Evolutionary conservation across 441 rosid species (phyloP).

Genomic region (Mallotus japonicus): DNA sequence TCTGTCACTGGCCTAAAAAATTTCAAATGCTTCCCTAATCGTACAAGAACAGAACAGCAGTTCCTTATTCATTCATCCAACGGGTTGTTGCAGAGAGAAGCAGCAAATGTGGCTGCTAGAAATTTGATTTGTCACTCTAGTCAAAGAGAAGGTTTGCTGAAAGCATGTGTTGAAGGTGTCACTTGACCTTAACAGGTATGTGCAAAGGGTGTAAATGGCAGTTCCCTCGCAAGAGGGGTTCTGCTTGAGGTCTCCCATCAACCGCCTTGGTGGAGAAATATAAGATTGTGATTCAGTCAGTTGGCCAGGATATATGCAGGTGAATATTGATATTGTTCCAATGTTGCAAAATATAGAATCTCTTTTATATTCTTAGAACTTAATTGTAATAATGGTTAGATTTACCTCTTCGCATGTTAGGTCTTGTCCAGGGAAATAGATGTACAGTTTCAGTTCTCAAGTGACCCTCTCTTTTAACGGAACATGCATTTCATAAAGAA

Average conservation of each 20-base stretch:
- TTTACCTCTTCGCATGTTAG: background rate
- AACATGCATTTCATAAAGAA: too few relatives aligned
- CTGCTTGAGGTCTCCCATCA: background rate
- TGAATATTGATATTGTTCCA: background rate
- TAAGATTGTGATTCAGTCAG: background rate
- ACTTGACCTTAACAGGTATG: background rate
- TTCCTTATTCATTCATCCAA: background rate
- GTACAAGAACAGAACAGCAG: background rate
- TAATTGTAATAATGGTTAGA: background rate
- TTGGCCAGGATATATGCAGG: conserved; percentile 5
- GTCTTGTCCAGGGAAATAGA: background rate
- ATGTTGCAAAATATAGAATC: background rate
- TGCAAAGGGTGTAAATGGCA: background rate
- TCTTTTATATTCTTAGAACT: background rate
- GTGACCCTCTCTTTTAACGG: too few relatives aligned
- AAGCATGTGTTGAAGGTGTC: background rate
- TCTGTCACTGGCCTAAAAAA: background rate
- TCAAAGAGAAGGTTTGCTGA: background rate
- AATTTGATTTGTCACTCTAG: background rate
- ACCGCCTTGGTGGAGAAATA: background rate
- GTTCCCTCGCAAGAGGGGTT: background rate
- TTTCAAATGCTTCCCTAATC: conserved; percentile 3
- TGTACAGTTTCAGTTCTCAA: background rate
- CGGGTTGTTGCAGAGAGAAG: background rate
- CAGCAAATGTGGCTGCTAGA: conserved; percentile 1